Base-by-base conservation (phyloP, 768 basidiomycete genomes). In the Hygrocybe punicea region DNA sequence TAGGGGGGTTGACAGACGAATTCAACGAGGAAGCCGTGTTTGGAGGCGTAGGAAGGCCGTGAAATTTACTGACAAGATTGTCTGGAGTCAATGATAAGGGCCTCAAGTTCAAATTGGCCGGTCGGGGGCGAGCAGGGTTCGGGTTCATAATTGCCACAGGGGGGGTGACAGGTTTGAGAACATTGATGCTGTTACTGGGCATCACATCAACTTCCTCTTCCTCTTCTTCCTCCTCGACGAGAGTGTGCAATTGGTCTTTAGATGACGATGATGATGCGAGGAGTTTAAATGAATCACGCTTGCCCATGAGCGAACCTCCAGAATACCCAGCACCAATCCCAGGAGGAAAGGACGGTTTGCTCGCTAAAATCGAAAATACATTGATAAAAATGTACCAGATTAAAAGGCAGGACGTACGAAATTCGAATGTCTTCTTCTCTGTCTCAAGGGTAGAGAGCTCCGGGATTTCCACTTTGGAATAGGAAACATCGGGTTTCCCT, bases 151-250 rank as follows among this genome's bases (percentile, higher is more conserved):
- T 60, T 42, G 70, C 69, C n/a, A 70, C 66, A 37, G 67, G 58
- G 14, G 67, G 60, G 17, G 47, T 35, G 52, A 40, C 36, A 6
- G 67, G 65, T 21, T 72, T 66, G 42, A 67, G 64, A 25, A 66
- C 51, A 51, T 67, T 56, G 24, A 63, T 46, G 17, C 58, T 58
- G 6, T 68, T n/a, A n/a, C n/a, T 66, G 48, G 68, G 58, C 44
- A 59, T 42, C 24, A 53, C 37, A 21, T 63, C 69, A 1, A 60
- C 55, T 23, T 71, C 87, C 23, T 93, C 91, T 40, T 92, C 92
- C 50, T 94, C 91, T 52, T 93, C 91, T 55, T 93, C 89, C 65
- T 91, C 92, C 65, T 92, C 91, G 33, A 93, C 74, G 25, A 93
- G 77, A 16, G 91, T 92, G 58, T 83, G 81, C 10, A 93, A 78